phyloP scores from a whole-genome alignment of 2,329 filamentous ascomycete species.

The Pleurostoma richardsiae region DNA sequence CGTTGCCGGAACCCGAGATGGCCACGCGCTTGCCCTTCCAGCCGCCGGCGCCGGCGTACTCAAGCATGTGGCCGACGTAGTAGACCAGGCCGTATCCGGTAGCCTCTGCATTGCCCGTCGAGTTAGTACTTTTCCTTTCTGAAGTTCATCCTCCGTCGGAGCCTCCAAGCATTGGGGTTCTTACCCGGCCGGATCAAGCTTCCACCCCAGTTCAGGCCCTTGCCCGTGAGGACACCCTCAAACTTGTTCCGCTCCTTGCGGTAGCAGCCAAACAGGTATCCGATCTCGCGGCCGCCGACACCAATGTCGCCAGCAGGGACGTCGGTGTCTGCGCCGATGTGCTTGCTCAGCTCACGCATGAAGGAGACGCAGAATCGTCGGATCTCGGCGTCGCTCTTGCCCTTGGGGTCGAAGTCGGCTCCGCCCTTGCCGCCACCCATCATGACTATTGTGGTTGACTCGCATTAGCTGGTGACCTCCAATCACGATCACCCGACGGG shows the following conservation, averaged over 20 bases:
- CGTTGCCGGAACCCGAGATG: conserved; percentile 95
- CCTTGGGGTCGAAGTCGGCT: conserved; percentile 98
- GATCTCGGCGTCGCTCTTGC: conserved; percentile 96
- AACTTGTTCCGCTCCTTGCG: conserved; percentile 82
- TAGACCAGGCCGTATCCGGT: conserved; percentile 96
- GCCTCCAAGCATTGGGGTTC: conserved; percentile 3
- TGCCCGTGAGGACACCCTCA: conserved; percentile 95
- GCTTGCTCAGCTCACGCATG: conserved; percentile 92
- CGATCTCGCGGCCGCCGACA: conserved; percentile 86
- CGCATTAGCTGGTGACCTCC: not conserved
- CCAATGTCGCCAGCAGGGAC: conserved; percentile 97
- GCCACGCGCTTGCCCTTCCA: conserved; percentile 91
- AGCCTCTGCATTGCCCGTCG: conserved; percentile 55
- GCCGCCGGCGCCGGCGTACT: conserved; percentile 78
- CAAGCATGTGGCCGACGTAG: conserved; percentile 94
- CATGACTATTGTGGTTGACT: conserved; percentile 50
- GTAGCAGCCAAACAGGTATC: conserved; percentile 93
- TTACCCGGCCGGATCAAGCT: conserved; percentile 76
- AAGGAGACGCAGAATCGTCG: conserved; percentile 94
- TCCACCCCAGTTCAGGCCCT: conserved; percentile 90
- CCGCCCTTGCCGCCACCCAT: conserved; percentile 99
- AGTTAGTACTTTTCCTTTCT: not conserved
- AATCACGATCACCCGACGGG: conserved; percentile 1
- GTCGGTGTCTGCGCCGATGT: conserved; percentile 94
- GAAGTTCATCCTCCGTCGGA: not conserved